phyloP scores from a whole-genome alignment of 768 basidiomycete species.

The Galerina marginata region DNA sequence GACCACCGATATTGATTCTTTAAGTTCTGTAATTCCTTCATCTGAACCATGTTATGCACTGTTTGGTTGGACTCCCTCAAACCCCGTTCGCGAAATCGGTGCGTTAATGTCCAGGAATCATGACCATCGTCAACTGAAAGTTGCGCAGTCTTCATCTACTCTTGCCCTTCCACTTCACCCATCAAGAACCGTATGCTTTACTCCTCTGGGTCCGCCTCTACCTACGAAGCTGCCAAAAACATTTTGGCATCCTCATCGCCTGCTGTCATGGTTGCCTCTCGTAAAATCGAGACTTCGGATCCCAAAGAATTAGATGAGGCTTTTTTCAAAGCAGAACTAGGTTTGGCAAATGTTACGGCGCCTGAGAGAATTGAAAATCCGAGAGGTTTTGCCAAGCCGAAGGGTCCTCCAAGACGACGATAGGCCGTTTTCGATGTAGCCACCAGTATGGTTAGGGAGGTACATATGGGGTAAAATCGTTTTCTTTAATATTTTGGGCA shows the following conservation, averaged over 20 bases:
- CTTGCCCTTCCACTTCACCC: slow-evolving; percentile 81
- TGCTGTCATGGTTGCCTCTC: slow-evolving; percentile 47
- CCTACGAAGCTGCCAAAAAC: slow-evolving; percentile 61
- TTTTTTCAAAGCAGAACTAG: slow-evolving; percentile 66
- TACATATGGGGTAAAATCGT: too few relatives aligned
- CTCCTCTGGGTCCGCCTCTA: slow-evolving; percentile 67
- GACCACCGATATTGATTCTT: slow-evolving; percentile 44
- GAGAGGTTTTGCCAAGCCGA: slow-evolving; percentile 71
- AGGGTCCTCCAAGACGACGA: slow-evolving; percentile 60
- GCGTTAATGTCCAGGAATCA: slow-evolving; percentile 21
- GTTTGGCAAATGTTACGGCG: slow-evolving; percentile 27
- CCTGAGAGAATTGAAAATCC: slow-evolving; percentile 26
- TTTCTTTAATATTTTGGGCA: too few relatives aligned
- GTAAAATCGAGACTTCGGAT: slow-evolving; percentile 86
- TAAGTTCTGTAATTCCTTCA: slow-evolving; percentile 56
- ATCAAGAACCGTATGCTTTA: slow-evolving; percentile 91
- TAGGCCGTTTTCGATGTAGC: background rate
- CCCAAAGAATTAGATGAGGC: slow-evolving; percentile 71
- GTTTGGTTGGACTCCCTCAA: slow-evolving; percentile 65
- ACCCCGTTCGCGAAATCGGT: slow-evolving; percentile 67
- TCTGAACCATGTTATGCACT: slow-evolving; percentile 73
- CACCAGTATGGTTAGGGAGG: too few relatives aligned
- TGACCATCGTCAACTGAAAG: background rate
- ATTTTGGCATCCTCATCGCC: slow-evolving; percentile 50
- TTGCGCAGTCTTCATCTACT: slow-evolving; percentile 83